phyloP scores from a whole-genome alignment of 2,329 filamentous ascomycete species.

The Colletotrichum lentis region DNA sequence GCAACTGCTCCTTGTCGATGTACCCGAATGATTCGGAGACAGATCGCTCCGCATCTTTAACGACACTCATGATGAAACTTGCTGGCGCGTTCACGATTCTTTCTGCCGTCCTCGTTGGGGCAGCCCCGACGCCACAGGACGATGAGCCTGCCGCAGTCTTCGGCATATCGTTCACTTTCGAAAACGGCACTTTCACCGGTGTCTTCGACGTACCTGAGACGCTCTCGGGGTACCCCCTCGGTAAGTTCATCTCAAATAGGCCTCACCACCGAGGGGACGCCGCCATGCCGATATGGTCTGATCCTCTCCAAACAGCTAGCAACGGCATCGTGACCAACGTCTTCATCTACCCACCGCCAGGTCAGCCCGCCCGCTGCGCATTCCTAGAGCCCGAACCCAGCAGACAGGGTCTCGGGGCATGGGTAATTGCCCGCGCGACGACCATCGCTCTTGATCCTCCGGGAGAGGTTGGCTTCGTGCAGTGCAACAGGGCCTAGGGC shows the following conservation, averaged over 20 bases:
- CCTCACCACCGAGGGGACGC: constrained; percentile 7
- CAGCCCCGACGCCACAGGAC: constrained; percentile 7
- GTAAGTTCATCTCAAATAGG: constrained; percentile 19
- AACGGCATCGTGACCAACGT: constrained; percentile 26
- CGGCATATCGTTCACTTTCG: constrained; percentile 21
- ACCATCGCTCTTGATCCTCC: constrained; percentile 4
- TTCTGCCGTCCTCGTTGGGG: background rate
- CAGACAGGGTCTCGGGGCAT: constrained; percentile 19
- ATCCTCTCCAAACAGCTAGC: constrained; percentile 15
- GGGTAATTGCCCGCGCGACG: constrained; percentile 2
- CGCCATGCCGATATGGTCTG: constrained; percentile 9
- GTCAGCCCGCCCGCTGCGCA: constrained; percentile 12
- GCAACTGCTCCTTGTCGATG: background rate
- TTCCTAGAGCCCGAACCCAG: constrained; percentile 25
- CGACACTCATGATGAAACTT: background rate
- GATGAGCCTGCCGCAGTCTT: constrained; percentile 2
- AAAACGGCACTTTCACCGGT: constrained; percentile 19
- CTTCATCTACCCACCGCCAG: constrained; percentile 18
- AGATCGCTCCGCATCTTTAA: too few species aligned
- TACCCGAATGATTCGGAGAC: background rate
- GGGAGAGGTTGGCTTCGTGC: constrained; percentile 24
- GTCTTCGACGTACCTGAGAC: constrained; percentile 29
- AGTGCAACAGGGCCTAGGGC: constrained; percentile 11
- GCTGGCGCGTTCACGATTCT: background rate
- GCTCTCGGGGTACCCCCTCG: constrained; percentile 26